Base-by-base conservation (phyloP, 73 alveolate species). In the Stentor coeruleus region DNA sequence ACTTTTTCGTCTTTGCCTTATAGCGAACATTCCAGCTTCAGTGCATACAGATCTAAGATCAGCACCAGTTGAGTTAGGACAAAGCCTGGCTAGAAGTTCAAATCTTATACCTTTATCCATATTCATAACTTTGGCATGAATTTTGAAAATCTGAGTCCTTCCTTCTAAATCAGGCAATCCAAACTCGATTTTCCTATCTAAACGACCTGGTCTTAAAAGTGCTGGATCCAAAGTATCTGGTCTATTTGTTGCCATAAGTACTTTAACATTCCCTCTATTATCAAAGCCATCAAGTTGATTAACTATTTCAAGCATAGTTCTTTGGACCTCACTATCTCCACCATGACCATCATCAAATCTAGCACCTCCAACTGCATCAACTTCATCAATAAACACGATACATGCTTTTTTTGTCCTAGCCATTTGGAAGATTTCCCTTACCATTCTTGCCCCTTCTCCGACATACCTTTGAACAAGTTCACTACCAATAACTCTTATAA, bases 381-480 rank as follows among this genome's bases (percentile, higher is more conserved):
- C 95, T 88, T 98, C 99, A 92, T 98, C 99, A 87, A 98, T 92
- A 96, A 98, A 98, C 73, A 98, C 93, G 74, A 96, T 95, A 88
- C 98, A 94, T 28, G 98, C 93, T 58, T 75, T 58, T 35, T 86
- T 1, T 33, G 97, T 80, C 59, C 99, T 84, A 14, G 99, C 99
- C 96, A 97, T 89, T 92, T 95, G 93, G 91, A 97, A 97, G 81
- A 97, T 88, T 88, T 97, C 99, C 80, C 99, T 95, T 74, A 97
- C 99, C 99, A 97, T 92, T 39, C 99, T 91, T 31, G 99, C 99
- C 38, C 99, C 99, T 82, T 97, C 99, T 41, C 99, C 99, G 38
- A 98, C 98, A 81, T 98, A 98, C 88, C 96, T 96, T 84, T 98
- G 98, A 38, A 98, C 99, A 35, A 98, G 91, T 86, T 98, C 99